A percentile compares a stretch with the other conserved stretches of the same genome.
These are phyloP conservation scores for Leccinum barrowsii DNA, from an alignment of 768 basidiomycete species.

Conservation along the genomic window DNA sequence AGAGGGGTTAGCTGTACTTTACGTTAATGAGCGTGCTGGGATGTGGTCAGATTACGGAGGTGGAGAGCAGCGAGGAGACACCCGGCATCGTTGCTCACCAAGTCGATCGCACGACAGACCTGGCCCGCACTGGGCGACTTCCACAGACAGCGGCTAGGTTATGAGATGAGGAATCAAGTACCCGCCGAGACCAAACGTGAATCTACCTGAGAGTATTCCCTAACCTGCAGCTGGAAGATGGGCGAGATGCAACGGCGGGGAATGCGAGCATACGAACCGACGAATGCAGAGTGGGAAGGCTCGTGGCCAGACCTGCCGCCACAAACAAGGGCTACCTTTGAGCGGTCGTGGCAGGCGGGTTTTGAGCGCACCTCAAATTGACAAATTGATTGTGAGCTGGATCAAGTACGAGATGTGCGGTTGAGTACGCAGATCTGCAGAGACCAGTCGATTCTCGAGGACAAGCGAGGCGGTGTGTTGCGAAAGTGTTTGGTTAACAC, in stretches of 20 bases:
- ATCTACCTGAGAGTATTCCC: conserved; percentile 71
- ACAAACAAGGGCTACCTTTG: conserved; percentile 73
- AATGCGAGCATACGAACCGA: conserved; percentile 49
- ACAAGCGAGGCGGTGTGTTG: conserved; percentile 50
- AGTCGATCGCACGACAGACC: conserved; percentile 75
- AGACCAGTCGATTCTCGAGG: conserved; percentile 38
- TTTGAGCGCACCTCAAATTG: conserved; percentile 40
- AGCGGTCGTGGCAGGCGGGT: conserved; percentile 40
- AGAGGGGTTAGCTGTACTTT: conserved; percentile 44
- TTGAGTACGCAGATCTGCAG: conserved; percentile 49
- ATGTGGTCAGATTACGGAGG: background rate
- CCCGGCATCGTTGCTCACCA: conserved; percentile 72
- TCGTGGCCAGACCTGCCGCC: conserved; percentile 91
- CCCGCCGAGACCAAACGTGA: background rate
- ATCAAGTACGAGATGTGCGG: conserved; percentile 67
- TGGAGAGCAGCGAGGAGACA: conserved; percentile 24
- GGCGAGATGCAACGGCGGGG: background rate
- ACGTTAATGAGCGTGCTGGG: conserved; percentile 76
- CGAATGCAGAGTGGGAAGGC: conserved; percentile 84
- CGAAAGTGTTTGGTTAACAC: too few relatives aligned
- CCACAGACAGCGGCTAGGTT: conserved; percentile 74
- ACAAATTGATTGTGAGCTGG: conserved; percentile 44
- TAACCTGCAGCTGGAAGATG: conserved; percentile 43
- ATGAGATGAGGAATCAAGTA: background rate
- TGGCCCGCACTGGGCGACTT: conserved; percentile 84